phyloP scores from a whole-genome alignment of 495 filamentous ascomycete species.

The Neurospora cerealis region DNA sequence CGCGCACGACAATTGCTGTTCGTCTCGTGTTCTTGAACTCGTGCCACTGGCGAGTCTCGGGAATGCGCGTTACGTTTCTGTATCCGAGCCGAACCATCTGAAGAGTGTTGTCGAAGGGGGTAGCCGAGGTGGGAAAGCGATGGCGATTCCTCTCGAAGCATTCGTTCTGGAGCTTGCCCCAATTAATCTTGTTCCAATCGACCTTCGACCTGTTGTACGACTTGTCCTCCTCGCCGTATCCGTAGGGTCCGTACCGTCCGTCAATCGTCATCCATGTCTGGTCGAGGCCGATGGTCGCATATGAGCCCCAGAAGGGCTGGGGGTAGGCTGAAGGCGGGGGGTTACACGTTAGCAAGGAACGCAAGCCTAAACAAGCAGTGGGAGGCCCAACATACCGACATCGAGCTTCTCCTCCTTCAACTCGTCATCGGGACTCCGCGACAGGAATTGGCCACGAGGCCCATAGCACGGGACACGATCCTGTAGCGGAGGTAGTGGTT shows the following conservation, averaged over 20 bases:
- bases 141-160: slow-evolving; percentile 58
- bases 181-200: slow-evolving; percentile 62
- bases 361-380: background rate
- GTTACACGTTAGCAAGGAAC: slow-evolving; percentile 7
- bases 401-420: slow-evolving; percentile 13
- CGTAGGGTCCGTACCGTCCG: slow-evolving; percentile 23
- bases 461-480: slow-evolving; percentile 18
- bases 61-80: slow-evolving; percentile 12
- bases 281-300: slow-evolving; percentile 19
- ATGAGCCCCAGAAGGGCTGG: slow-evolving; percentile 20
- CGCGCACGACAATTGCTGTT: slow-evolving; percentile 32
- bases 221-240: slow-evolving; percentile 15
- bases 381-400: slow-evolving; percentile 8
- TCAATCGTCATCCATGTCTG: slow-evolving; percentile 18
- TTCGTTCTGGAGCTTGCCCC: slow-evolving; percentile 63
- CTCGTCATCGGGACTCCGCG: slow-evolving; percentile 20
- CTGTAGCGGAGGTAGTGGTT: slow-evolving; percentile 11
- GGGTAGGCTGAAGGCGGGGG: slow-evolving; percentile 13
- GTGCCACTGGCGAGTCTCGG: slow-evolving; percentile 22
- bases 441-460: slow-evolving; percentile 19
- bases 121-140: slow-evolving; percentile 38
- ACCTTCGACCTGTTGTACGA: slow-evolving; percentile 39
- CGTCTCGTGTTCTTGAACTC: slow-evolving; percentile 17
- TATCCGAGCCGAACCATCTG: slow-evolving; percentile 15
- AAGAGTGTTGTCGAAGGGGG: slow-evolving; percentile 14